These are phyloP conservation scores for Colletotrichum spinosum DNA, from an alignment of 2,329 filamentous ascomycete genomes.

Conservation along the genomic window DNA sequence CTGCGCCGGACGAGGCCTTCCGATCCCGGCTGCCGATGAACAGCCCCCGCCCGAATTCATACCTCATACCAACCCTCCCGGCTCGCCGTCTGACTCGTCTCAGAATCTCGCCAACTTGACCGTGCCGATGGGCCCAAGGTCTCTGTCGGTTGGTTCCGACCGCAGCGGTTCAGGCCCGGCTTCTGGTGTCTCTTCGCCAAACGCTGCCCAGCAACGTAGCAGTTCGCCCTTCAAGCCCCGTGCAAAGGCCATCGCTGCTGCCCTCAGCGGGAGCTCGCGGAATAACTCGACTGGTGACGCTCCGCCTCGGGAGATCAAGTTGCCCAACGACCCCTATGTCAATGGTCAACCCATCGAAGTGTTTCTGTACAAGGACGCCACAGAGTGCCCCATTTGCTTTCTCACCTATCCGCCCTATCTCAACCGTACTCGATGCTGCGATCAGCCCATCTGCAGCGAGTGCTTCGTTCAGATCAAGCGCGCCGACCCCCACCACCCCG, in stretches of 20 bases:
- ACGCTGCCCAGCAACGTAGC: slow-evolving; percentile 54
- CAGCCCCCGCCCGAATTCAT: slow-evolving; percentile 77
- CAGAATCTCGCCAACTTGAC: slow-evolving; percentile 78
- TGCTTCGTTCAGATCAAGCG: slow-evolving; percentile 99
- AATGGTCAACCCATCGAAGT: slow-evolving; percentile 96
- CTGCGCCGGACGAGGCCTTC: slow-evolving; percentile 85
- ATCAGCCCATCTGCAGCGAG: slow-evolving; percentile 96
- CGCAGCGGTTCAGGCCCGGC: slow-evolving; percentile 68
- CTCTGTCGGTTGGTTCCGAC: slow-evolving; percentile 84
- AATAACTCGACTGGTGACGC: slow-evolving; percentile 80
- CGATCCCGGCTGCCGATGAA: slow-evolving; percentile 86
- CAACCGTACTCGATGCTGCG: slow-evolving; percentile 94
- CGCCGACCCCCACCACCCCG: slow-evolving; percentile 88
- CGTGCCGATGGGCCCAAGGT: slow-evolving; percentile 81
- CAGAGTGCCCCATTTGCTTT: slow-evolving; percentile 96
- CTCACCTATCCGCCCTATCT: slow-evolving; percentile 94
- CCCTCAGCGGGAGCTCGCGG: slow-evolving; percentile 79
- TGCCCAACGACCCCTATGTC: slow-evolving; percentile 86
- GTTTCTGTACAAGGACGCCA: slow-evolving; percentile 89
- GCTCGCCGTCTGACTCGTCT: slow-evolving; percentile 64
- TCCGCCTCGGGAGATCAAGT: slow-evolving; percentile 78
- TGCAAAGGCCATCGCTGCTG: slow-evolving; percentile 88
- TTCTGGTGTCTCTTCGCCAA: slow-evolving; percentile 66
- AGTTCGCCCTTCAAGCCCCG: slow-evolving; percentile 79
- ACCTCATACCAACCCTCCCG: slow-evolving; percentile 57